Evolutionary conservation across 2,329 filamentous ascomycete genomes (phyloP), one percentile per base, ranked within the genome.

Genomic region (Orbilia ellipsospora): DNA sequence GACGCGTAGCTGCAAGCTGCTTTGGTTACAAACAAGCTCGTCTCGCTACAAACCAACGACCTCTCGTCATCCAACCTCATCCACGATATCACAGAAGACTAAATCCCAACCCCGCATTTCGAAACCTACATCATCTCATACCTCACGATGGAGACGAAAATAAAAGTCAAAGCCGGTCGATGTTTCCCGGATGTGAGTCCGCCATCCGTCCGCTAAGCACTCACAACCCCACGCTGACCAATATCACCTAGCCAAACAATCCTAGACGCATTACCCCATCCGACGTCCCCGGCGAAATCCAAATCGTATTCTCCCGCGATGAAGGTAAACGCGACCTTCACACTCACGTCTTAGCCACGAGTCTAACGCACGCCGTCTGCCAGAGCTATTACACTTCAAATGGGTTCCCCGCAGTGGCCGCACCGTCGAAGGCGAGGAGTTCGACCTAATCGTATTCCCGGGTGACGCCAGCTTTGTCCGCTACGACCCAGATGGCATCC

Each of bases 401-500:
- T 99, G 96, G 96, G 91, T 94, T 78, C 90, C 92, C 80, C 90
- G 95, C 78, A 87, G 86, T 78, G 88, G 88, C 72, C 85, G 90
- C 20, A 73, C 76, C n/a, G 42, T 54, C 23, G 59, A 61, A 20
- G 64, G 91, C 73, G 90, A 94, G 70, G 91, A 95, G 75, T 84
- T 97, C 77, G 94, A 99, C 82, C 88, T 99, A 44, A 89, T 97
- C 80, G 97, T 97, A 92, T 90, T 99, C 62, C 94, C 95, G 20
- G 87, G 88, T 64, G 96, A 99, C 82, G 92, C 92, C 79, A 90
- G 89, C 80, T 99, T 99, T 83, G 86, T 89, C 12, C 93, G 94
- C 6, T 95, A 96, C 84, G 88, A 92, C 81, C 90, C 90, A 8
- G 12, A 18, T 54, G 86, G 84, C 12, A 61, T 55, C 16, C 65